Base-by-base conservation (phyloP, 192 early-diverging fungal genomes). In the Powellomyces hirtus region DNA sequence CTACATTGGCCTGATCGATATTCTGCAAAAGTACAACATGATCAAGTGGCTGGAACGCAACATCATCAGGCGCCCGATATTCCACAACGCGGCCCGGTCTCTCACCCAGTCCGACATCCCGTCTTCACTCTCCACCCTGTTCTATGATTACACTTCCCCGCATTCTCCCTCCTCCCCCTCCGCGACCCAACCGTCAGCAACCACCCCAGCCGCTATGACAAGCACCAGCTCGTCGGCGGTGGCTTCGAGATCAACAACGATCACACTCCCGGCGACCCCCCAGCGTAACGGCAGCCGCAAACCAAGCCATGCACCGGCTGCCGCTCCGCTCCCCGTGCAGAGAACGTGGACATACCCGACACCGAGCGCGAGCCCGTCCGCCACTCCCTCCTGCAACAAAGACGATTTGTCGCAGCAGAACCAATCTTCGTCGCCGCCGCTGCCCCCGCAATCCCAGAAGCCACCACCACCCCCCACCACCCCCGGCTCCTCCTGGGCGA, bases 11-110 rank as follows among this genome's bases (percentile, higher is more conserved):
- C 46, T 79, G 26, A 79, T 79, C 45, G 77, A 79, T 38, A 44
- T 58, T 30, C 71, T 79, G 29, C 77, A 79, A 72, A 75, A 73
- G 50, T 79, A 76, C 70, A 76, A 79, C 55, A 35, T 75, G 38
- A 42, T 57, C 18, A 79, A 79, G 69, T 75, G 74, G 77, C 37
- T 79, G 33, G 77, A 79, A 44, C 65, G 71, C 13, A 64, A 53
- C 34, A 31, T 79, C 34, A 74, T 73, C 2, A 66, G 66, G 57
- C 62, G 69, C n/a, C 57, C 57, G 2, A 45, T 71, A 16, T 71
- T 71, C 34, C 31, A 60, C 29, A n/a, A 38, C 18, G 44, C 24
- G 4, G 26, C 30, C 24, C 18, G 62, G 18, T 0, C 42, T 29
- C 20, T 46, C 22, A 64, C 62, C 6, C 13, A 13, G 18, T 33